Conservation (phyloP, 192 early-diverging fungal species). For the Cetraspora pellucida region DNA sequence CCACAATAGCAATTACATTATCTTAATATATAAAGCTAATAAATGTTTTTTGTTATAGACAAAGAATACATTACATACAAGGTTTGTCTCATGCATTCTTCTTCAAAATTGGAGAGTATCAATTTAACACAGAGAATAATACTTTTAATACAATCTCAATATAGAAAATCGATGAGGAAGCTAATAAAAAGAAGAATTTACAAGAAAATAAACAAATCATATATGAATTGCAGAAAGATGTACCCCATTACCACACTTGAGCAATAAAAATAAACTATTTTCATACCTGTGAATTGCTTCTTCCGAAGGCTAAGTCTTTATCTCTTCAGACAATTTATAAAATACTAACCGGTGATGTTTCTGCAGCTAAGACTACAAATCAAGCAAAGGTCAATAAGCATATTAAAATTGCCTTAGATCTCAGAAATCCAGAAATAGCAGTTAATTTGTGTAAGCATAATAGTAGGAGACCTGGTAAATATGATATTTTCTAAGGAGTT, state of each 20-base stretch:
- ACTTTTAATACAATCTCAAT: not conserved
- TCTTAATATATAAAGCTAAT: too few relatives aligned
- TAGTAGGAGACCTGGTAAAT: not conserved
- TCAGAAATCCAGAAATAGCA: not conserved
- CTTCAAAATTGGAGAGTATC: not conserved
- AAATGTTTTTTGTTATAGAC: not conserved
- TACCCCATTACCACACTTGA: not conserved
- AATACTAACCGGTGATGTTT: not conserved
- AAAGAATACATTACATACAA: too few relatives aligned
- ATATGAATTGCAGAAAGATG: not conserved
- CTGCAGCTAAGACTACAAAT: not conserved
- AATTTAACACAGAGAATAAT: not conserved
- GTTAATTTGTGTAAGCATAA: not conserved
- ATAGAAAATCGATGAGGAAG: not conserved
- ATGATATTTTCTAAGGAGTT: not conserved
- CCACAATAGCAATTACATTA: too few relatives aligned
- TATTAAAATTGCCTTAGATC: not conserved
- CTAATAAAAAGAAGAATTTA: not conserved
- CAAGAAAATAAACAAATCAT: not conserved
- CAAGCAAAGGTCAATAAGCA: not conserved
- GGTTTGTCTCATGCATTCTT: not conserved
- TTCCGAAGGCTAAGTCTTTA: not conserved
- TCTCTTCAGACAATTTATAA: not conserved
- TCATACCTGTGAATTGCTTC: not conserved
- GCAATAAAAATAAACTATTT: not conserved